Base-by-base conservation (phyloP, 768 basidiomycete genomes). In the Peribolospora baueri region DNA sequence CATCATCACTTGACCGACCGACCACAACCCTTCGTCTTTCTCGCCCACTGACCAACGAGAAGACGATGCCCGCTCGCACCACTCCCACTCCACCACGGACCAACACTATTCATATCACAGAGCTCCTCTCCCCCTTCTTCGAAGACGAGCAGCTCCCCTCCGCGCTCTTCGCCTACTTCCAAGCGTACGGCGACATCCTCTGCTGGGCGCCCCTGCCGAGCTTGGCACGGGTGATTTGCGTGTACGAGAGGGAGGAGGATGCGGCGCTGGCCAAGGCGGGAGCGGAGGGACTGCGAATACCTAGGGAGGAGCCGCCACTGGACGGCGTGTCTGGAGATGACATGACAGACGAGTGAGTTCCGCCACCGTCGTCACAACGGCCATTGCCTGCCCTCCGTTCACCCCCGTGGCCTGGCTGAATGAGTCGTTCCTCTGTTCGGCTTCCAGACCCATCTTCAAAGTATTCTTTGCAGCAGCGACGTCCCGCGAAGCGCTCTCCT, bases 121-220 rank as follows among this genome's bases (percentile, higher is more conserved):
- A 76, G 2, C 68, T 97, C 0, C 84, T 87, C 3, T 74, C 71
- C 42, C 69, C 74, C 1, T 84, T 88, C 66, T 91, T 95, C 70
- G 73, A 79, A 42, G 78, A 42, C 54, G 14, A 25, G 25, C 5
- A 50, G 5, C 57, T 57, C 4, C 56, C 57, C 42, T 58, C 56
- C 13, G 56, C 50, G 8, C 61, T 59, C 80, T 5, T 61, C 73
- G 0, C 73, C 82, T 57, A 90, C 64, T 95, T 97, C 64, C 71
- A 70, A 3, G 63, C 72, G 3, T 88, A 81, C 61, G 91, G 93
- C 13, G 69, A 73, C 37, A 77, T 98, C n/a, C 79, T 82, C 62
- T 75, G 80, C 61, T 98, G 90, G 88, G 84, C 82, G 0, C 86
- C 87, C 3, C 68, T 97, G 5, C 76, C 75, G 14, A 79, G 77